Percentiles rank a stretch among this genome's conserved stretches.
These are phyloP conservation scores for Chalciporus sp. DNA, from an alignment of 1,284 basidiomycete species.

Conservation along the genomic window DNA sequence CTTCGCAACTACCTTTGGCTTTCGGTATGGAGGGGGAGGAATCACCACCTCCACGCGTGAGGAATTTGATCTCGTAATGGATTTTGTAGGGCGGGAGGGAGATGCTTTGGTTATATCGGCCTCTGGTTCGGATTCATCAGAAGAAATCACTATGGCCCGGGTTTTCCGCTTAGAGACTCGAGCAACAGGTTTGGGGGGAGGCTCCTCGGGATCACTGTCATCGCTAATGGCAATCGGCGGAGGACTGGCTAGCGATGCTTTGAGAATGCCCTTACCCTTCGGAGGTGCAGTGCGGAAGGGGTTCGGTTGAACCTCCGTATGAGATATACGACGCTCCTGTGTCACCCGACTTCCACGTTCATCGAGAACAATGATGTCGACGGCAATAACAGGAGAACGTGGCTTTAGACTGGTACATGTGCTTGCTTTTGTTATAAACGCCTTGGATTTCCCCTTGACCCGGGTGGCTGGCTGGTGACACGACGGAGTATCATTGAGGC, in stretches of 20 bases:
- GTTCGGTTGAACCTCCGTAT: slow-evolving; percentile 37
- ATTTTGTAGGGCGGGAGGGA: slow-evolving; percentile 12
- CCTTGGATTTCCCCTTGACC: slow-evolving; percentile 32
- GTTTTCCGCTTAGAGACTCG: slow-evolving; percentile 25
- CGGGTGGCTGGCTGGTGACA: slow-evolving; percentile 4
- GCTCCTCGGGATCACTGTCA: slow-evolving; percentile 27
- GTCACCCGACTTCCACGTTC: slow-evolving; percentile 55
- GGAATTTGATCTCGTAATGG: slow-evolving; percentile 18
- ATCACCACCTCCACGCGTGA: slow-evolving; percentile 40
- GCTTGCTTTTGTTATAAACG: slow-evolving; percentile 30
- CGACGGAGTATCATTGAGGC: slow-evolving; percentile 17
- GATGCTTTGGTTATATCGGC: slow-evolving; percentile 6
- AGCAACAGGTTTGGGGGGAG: slow-evolving; percentile 11
- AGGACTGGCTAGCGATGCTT: slow-evolving; percentile 2
- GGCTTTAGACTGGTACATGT: slow-evolving; percentile 39
- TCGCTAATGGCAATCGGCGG: slow-evolving; percentile 30
- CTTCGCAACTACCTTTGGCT: slow-evolving; percentile 7
- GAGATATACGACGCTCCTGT: slow-evolving; percentile 55
- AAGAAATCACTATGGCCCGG: slow-evolving; percentile 38
- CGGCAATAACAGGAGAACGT: slow-evolving; percentile 51
- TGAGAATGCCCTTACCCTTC: slow-evolving; percentile 9
- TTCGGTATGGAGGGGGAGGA: slow-evolving; percentile 31
- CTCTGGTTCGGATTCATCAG: slow-evolving; percentile 46
- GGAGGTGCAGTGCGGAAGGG: slow-evolving; percentile 11
- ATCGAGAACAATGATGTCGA: slow-evolving; percentile 70